Base-by-base conservation (phyloP, 441 rosid species). In the Euphorbia corollata region DNA sequence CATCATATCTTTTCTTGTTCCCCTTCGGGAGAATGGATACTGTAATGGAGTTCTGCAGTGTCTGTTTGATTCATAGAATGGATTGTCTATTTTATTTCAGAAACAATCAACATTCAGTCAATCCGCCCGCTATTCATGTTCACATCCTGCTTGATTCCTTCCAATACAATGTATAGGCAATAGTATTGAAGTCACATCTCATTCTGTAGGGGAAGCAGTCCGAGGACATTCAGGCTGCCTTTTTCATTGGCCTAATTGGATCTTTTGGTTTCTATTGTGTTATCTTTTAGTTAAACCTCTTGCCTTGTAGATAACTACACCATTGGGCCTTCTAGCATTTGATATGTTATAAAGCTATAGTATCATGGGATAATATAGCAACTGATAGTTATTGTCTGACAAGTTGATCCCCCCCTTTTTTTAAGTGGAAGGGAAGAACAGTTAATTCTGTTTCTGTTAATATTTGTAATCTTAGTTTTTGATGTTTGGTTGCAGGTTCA, bases 401-500 rank as follows among this genome's bases (percentile, higher is more conserved):
- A 38, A 5, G 19, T 45, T 54, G 10, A 32, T 22, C 60, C 53
- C 2, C 16, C 23, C 12, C 24, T 32, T 13, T 30, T 8, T 10
- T 34, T n/a, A n/a, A 34, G 39, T 4, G 7, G 41, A 45, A 22
- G 53, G 22, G 9, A 56, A 65, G 18, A n/a, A 20, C 15, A n/a
- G 51, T 15, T 59, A 68, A 34, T 65, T 59, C 5, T 69, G 38
- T 63, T 56, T n/a, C 6, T 16, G 5, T 50, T 50, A 5, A 12
- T 22, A 54, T 8, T 54, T 11, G 53, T 60, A 60, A 68, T 73
- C 71, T 75, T 69, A 72, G 24, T 73, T 64, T 8, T 60, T 71
- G 59, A 67, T 74, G 59, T 66, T 32, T 59, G 70, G 68, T 63
- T 73, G 73, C 86, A 94, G 99, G 91, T 82, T 71, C 99, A 94